These are phyloP conservation scores for Dispira simplex DNA, from an alignment of 192 early-diverging fungal species.

Conservation along the genomic window DNA sequence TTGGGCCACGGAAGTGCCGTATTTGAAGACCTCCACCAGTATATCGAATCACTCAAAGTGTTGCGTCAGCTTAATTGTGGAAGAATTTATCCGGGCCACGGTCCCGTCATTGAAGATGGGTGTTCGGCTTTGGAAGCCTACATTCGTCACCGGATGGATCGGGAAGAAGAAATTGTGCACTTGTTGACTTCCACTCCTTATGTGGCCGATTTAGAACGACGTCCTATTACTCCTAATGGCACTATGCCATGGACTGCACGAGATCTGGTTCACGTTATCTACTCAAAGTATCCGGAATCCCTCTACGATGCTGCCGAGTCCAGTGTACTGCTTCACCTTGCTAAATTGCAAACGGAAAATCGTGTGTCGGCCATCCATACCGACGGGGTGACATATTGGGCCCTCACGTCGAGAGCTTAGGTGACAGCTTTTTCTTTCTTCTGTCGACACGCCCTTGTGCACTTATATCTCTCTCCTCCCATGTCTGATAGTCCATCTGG, in stretches of 20 bases:
- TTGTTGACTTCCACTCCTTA: conserved; percentile 16
- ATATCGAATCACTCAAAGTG: conserved; percentile 45
- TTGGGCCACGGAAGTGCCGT: conserved; percentile 72
- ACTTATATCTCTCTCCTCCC: too few relatives aligned
- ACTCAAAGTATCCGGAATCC: conserved; percentile 31
- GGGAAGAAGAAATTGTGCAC: conserved; percentile 58
- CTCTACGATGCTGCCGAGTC: conserved; percentile 33
- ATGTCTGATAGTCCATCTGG: neutral
- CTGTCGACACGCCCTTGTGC: neutral
- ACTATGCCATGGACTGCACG: conserved; percentile 17
- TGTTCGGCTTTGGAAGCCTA: conserved; percentile 49
- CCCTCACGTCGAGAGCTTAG: neutral
- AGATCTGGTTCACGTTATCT: conserved; percentile 37
- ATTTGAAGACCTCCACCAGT: conserved; percentile 54
- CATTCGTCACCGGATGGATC: conserved; percentile 54
- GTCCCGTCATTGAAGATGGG: conserved; percentile 55
- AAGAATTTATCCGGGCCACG: conserved; percentile 60
- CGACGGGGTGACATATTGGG: conserved; percentile 8
- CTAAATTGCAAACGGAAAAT: conserved; percentile 34
- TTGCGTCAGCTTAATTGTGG: conserved; percentile 25
- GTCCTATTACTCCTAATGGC: neutral
- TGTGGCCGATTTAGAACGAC: neutral
- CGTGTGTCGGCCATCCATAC: neutral
- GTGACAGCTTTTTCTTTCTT: neutral
- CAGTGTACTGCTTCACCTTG: conserved; percentile 33